These are phyloP conservation scores for Fraxinus nigra DNA, from an alignment of 305 asterid species.

Conservation along the genomic window DNA sequence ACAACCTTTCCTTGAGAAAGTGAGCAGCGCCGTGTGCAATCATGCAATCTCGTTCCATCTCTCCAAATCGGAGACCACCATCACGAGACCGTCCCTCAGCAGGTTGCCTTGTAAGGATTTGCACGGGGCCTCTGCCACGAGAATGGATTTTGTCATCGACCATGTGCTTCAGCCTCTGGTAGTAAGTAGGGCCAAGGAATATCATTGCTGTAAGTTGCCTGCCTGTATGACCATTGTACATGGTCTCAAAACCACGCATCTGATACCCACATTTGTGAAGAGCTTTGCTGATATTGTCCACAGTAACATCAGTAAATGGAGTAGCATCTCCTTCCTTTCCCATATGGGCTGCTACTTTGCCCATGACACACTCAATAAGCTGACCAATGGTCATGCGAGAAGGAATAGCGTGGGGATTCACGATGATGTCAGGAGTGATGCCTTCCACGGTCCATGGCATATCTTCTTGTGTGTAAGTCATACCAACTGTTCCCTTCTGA, in stretches of 20 bases:
- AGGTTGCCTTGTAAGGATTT: slow-evolving; percentile 94
- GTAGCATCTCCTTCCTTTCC: slow-evolving; percentile 99
- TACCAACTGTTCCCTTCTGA: slow-evolving; percentile 95
- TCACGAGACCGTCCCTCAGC: slow-evolving; percentile 98
- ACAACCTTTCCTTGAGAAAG: slow-evolving; percentile 83
- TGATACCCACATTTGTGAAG: slow-evolving; percentile 96
- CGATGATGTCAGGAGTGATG: slow-evolving; percentile 86
- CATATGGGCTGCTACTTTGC: slow-evolving; percentile 98
- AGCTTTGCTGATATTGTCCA: slow-evolving; percentile 91
- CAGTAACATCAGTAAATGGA: slow-evolving; percentile 95
- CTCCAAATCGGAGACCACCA: slow-evolving; percentile 97
- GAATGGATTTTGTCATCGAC: slow-evolving; percentile 96
- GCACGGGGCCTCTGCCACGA: slow-evolving; percentile 96
- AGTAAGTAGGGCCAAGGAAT: slow-evolving; percentile 93
- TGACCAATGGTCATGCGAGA: slow-evolving; percentile 99
- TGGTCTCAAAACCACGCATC: slow-evolving; percentile 95
- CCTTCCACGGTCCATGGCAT: slow-evolving; percentile 98
- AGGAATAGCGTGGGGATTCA: slow-evolving; percentile 95
- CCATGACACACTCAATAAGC: slow-evolving; percentile 96
- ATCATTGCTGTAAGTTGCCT: slow-evolving; percentile 74
- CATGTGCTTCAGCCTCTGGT: slow-evolving; percentile 98
- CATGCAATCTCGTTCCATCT: slow-evolving; percentile 99
- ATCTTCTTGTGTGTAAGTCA: slow-evolving; percentile 98
- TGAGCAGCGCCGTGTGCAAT: slow-evolving; percentile 99
- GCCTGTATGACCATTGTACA: slow-evolving; percentile 98